Evolutionary conservation across 2,329 filamentous ascomycete genomes (phyloP).

Genomic region (Diaporthe aspalathi): DNA sequence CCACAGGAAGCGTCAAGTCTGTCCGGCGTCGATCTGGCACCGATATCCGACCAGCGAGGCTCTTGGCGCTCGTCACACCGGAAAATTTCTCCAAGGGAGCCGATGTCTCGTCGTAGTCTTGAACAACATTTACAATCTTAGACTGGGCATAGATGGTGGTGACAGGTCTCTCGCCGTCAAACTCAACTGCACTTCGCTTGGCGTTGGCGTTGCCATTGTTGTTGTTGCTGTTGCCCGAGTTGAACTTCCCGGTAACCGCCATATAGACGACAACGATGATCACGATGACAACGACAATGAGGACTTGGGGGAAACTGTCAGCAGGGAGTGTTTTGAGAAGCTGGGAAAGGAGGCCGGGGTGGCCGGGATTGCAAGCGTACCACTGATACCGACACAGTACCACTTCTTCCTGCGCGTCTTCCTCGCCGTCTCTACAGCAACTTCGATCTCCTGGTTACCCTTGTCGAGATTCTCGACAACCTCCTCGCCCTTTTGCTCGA

Average conservation of each 20-base stretch:
- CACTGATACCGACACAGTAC: constrained; percentile 85
- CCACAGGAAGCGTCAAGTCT: constrained; percentile 10
- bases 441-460: constrained; percentile 84
- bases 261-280: constrained; percentile 64
- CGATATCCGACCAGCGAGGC: constrained; percentile 36
- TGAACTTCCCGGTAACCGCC: constrained; percentile 48
- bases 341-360: neutral
- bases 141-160: constrained; percentile 42
- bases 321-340: constrained; percentile 21
- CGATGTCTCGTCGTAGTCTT: constrained; percentile 33
- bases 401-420: constrained; percentile 93
- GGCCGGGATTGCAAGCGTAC: constrained; percentile 53
- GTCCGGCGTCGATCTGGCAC: constrained; percentile 23
- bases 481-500: constrained; percentile 89
- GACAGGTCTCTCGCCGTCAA: constrained; percentile 41
- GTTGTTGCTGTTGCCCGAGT: constrained; percentile 45
- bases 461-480: constrained; percentile 86
- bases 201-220: constrained; percentile 47
- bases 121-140: constrained; percentile 40
- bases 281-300: constrained; percentile 64
- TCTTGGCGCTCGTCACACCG: constrained; percentile 32
- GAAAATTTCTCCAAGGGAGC: constrained; percentile 38
- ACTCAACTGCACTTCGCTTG: constrained; percentile 42
- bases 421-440: constrained; percentile 84
- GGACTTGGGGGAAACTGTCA: constrained; percentile 45